Evolutionary conservation across 106 monocot genomes (phyloP).

Genomic region (Acorus calamus): DNA sequence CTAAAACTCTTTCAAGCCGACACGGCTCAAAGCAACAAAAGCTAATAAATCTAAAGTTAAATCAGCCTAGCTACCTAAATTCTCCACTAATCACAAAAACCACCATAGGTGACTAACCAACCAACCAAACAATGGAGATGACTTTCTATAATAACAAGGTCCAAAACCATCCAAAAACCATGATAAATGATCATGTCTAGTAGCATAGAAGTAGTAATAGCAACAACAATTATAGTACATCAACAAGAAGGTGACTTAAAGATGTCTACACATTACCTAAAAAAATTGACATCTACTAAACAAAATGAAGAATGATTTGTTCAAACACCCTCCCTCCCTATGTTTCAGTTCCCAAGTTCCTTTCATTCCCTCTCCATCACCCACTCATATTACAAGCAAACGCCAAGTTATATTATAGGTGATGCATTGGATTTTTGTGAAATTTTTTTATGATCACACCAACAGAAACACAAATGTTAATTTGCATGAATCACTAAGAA

Average conservation of each 20-base stretch:
- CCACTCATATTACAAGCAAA: not conserved
- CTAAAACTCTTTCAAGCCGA: too few relatives aligned
- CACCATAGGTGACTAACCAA: constrained; percentile 7
- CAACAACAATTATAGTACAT: too few relatives aligned
- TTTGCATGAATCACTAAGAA: not conserved
- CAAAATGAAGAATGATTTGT: not conserved
- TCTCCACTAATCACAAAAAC: not conserved
- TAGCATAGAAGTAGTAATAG: too few relatives aligned
- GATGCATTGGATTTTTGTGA: not conserved
- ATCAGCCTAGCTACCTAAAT: not conserved
- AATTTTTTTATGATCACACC: not conserved
- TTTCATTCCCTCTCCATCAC: constrained; percentile 17
- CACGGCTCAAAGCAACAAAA: not conserved
- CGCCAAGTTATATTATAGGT: too few relatives aligned
- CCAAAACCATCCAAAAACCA: constrained; percentile 8
- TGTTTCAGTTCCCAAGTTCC: constrained; percentile 19
- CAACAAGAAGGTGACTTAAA: too few relatives aligned
- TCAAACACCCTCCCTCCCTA: constrained; percentile 32
- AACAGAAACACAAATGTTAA: not conserved
- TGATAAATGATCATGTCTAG: constrained; percentile 22
- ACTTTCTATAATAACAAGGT: not conserved
- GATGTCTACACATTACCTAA: too few relatives aligned
- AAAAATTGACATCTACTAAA: too few relatives aligned
- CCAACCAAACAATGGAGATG: constrained; percentile 6
- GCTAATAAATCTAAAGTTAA: not conserved